Base-by-base conservation (phyloP, 2,329 filamentous ascomycete genomes). In the Apiospora malaysiana region DNA sequence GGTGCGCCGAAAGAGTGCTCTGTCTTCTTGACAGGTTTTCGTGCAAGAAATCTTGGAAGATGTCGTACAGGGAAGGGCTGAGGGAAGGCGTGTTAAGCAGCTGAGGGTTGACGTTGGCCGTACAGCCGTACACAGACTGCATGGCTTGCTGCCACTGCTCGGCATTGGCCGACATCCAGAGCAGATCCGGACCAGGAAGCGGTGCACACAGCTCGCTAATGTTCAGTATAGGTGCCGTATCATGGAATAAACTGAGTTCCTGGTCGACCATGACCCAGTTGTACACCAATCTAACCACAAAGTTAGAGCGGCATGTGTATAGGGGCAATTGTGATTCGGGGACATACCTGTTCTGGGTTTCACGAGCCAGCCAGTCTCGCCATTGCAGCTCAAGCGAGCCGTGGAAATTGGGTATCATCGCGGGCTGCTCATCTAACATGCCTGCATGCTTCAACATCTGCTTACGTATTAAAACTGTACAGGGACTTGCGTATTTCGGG, bases 191-290 rank as follows among this genome's bases (percentile, higher is more conserved):
- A 4, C 82, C 82, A 4, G 91, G 91, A 77, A 93, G 87, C 4
- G 91, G 89, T 56, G 89, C 88, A 27, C 86, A 85, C 66, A 93
- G 86, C 71, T 93, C 90, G 42, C 87, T 90, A 69, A 92, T 87
- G 18, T 90, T 88, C 70, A 93, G 87, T 43, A 92, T 81, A 0
- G 90, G 89, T 1, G 85, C 84, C 0, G 85, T 88, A 75, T 92
- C 90, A 74, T 91, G 86, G 80, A 92, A 92, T 10, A 92, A 82
- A 66, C 89, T 88, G 70, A 92, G 82, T 79, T 94, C 92, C 76
- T 93, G 91, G 77, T 94, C 92, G 32, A 92, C 86, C 88, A 92
- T 92, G 25, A 91, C 89, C 89, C 91, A 93, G 70, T 91, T 92
- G 80, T 93, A 93, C n/a, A 92, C 88, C 43, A 93, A 83, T 74